Evolutionary conservation across 305 asterid genomes (phyloP).

Genomic region (Euphrasia arctica): DNA sequence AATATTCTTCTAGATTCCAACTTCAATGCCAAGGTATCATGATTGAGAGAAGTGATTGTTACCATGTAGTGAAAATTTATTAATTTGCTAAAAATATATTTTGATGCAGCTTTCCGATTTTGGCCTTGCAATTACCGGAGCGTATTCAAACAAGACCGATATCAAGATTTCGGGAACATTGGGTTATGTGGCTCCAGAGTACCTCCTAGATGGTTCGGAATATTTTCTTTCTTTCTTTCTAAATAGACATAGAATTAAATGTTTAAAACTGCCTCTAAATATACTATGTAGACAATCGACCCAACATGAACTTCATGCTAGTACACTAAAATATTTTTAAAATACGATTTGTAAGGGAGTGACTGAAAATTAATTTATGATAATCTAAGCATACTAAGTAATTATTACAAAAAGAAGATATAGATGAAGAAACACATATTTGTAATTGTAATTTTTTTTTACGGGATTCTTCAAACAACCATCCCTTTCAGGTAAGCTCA

Average conservation of each 20-base stretch:
- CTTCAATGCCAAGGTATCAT: constrained; percentile 67
- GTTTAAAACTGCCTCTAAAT: too few species aligned
- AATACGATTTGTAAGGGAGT: too few species aligned
- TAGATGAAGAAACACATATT: too few species aligned
- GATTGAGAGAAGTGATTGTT: background rate
- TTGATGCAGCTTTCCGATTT: constrained; percentile 72
- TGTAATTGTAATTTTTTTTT: background rate
- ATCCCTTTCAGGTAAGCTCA: constrained; percentile 53
- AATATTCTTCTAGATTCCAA: constrained; percentile 75
- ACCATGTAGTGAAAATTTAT: background rate
- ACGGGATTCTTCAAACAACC: background rate
- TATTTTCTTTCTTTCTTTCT: background rate
- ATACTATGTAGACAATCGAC: too few species aligned
- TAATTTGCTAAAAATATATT: background rate
- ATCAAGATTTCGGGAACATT: constrained; percentile 70
- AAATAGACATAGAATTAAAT: too few species aligned
- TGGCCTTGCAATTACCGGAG: constrained; percentile 66
- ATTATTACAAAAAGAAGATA: too few species aligned
- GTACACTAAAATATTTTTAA: too few species aligned
- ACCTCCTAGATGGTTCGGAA: constrained; percentile 65
- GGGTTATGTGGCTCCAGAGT: constrained; percentile 88
- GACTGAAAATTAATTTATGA: too few species aligned
- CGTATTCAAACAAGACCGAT: constrained; percentile 44
- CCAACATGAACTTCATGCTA: too few species aligned
- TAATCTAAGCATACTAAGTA: too few species aligned